Conservation (phyloP, 345 rosid species). For the Salix exigua region DNA sequence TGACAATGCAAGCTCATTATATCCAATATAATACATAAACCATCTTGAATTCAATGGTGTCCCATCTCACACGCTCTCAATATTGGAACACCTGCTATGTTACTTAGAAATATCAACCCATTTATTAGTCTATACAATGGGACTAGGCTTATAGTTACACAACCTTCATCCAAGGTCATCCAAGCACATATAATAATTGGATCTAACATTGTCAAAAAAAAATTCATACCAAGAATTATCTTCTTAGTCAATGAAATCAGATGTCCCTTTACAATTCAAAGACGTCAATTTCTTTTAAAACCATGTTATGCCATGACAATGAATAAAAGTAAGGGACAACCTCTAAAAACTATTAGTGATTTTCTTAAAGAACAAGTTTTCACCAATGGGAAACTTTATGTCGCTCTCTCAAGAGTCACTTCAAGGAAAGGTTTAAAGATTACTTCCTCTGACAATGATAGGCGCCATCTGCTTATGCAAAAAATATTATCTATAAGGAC, state of each 20-base stretch:
- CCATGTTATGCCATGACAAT: conserved; percentile 9
- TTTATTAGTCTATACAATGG: not conserved
- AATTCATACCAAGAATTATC: not conserved
- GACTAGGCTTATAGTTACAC: not conserved
- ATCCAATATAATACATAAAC: not conserved
- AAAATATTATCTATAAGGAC: not conserved
- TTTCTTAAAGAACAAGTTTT: not conserved
- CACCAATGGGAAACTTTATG: not conserved
- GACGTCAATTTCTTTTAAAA: not conserved
- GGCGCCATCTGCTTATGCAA: not conserved
- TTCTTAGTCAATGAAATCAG: not conserved
- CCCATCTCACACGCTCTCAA: conserved; percentile 2
- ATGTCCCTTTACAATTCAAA: not conserved
- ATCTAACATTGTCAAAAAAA: not conserved
- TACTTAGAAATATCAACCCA: conserved; percentile 2
- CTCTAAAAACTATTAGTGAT: not conserved
- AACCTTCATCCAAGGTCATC: not conserved
- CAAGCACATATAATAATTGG: not conserved
- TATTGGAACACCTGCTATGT: not conserved
- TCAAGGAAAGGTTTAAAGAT: not conserved
- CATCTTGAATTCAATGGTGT: not conserved
- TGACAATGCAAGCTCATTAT: not conserved
- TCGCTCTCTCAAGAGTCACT: not conserved
- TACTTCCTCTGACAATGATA: not conserved
- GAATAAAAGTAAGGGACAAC: conserved; percentile 3